phyloP scores from a whole-genome alignment of 176 grass and related monocot genomes.

The Bolboschoenus planiculmis region DNA sequence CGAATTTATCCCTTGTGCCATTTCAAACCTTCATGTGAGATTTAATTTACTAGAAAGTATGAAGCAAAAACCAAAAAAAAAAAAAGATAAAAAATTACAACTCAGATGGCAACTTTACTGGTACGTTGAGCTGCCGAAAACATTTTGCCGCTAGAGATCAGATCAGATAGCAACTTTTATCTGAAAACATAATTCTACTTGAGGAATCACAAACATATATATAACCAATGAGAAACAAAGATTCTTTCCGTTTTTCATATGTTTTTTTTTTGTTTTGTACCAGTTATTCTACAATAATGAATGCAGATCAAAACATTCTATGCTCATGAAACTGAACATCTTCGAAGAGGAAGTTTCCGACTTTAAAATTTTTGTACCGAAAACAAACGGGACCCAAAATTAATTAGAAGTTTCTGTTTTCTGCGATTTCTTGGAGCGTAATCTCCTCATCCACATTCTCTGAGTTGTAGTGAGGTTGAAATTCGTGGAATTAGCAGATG shows the following conservation, averaged over 20 bases:
- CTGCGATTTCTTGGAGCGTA: slow-evolving; percentile 34
- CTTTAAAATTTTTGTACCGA: neutral
- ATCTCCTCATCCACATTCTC: slow-evolving; percentile 72
- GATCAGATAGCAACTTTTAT: neutral
- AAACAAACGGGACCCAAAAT: neutral
- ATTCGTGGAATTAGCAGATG: neutral
- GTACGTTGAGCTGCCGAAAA: neutral
- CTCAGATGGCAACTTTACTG: neutral
- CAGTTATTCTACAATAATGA: neutral
- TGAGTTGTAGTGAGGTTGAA: slow-evolving; percentile 34
- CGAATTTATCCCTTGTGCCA: too few relatives aligned
- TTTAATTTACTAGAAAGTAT: too few relatives aligned
- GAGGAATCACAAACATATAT: too few relatives aligned
- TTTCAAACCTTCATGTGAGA: too few relatives aligned
- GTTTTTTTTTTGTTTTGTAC: neutral
- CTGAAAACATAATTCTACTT: neutral
- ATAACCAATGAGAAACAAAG: neutral
- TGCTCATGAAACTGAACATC: neutral
- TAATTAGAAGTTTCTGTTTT: slow-evolving; percentile 20
- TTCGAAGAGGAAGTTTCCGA: neutral
- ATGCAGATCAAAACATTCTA: neutral
- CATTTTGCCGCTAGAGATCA: neutral
- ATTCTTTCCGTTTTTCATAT: neutral
- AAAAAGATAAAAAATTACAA: too few relatives aligned
- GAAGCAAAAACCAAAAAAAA: too few relatives aligned